Base-by-base conservation (phyloP, 2,329 filamentous ascomycete genomes). In the Amauroascus verrucosus region DNA sequence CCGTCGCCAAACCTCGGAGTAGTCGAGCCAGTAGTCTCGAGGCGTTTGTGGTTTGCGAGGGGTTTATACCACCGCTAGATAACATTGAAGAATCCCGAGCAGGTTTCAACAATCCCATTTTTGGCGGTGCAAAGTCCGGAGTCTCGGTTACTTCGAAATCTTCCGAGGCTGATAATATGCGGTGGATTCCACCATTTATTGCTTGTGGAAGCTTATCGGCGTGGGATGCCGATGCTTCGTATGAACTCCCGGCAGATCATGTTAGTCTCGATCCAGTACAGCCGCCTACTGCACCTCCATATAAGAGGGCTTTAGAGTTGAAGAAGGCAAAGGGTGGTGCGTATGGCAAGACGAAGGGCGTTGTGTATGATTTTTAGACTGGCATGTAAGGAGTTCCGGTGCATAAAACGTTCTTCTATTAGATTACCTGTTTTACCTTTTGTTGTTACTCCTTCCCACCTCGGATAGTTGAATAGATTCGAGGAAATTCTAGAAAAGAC, bases 21-120 rank as follows among this genome's bases (percentile, higher is more conserved):
- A 95, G 88, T 64, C 80, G 93, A n/a, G 93, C 91, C 1, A 97
- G 91, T 70, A 95, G 89, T 69, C 83, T 98, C 18, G 93, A 98
- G 68, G 91, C 93, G 0, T 98, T 98, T 62, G 87, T 98, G 45
- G 91, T 98, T 14, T 96, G 93, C 67, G 79, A 94, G 62, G 87
- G 89, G 57, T 98, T 97, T 66, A 90, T 91, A 0, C 70, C 70
- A 1, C 1, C 64, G 71, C 41, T 35, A n/a, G 35, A 43, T 7
- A n/a, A 28, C 11, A 37, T 40, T 32, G 53, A 45, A 14, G 40
- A 49, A 47, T 43, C 61, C 28, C 54, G 44, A 43, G 52, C 66
- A 57, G 64, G 64, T 3, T 59, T 70, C 51, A 66, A 67, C 51
- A 67, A 66, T 51, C 69, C 70, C 14, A 55, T 71, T 1, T 72